Evolutionary conservation across 306 rosid genomes (phyloP).

Genomic region (Vigna nakashimae): DNA sequence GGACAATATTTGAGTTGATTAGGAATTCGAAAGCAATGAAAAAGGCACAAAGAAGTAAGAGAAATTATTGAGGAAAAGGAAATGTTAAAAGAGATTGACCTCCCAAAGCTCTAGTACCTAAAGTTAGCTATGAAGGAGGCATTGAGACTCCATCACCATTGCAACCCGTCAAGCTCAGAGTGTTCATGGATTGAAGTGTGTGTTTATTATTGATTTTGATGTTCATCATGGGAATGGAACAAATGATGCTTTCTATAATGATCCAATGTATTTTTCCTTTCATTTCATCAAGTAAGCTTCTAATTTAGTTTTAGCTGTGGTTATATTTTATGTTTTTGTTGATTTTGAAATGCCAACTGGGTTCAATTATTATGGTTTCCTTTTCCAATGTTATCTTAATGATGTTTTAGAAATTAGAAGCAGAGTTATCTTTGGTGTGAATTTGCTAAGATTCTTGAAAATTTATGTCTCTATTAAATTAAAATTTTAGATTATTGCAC

Average conservation of each 20-base stretch:
- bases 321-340: conserved; percentile 13
- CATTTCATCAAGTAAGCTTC: conserved; percentile 89
- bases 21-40: no score
- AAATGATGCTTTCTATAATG: conserved; percentile 88
- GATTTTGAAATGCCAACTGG: conserved; percentile 29
- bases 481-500: not conserved
- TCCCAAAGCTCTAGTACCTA: no score
- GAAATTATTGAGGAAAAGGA: no score
- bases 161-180: conserved; percentile 93
- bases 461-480: conserved; percentile 10
- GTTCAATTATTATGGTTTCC: conserved; percentile 8
- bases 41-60: no score
- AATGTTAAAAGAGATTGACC: no score
- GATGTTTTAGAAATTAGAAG: not conserved
- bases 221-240: conserved; percentile 98
- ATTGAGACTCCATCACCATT: conserved; percentile 40
- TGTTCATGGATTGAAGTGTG: conserved; percentile 80
- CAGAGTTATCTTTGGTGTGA: not conserved
- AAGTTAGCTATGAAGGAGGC: no score
- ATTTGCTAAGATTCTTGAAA: conserved; percentile 8
- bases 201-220: conserved; percentile 91
- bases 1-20: no score
- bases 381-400: conserved; percentile 3
- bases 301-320: conserved; percentile 24
- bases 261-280: conserved; percentile 87